Evolutionary conservation across 192 early-diverging fungal genomes (phyloP), one percentile per base, ranked within the genome.

Genomic region (Coemansia aciculifera): DNA sequence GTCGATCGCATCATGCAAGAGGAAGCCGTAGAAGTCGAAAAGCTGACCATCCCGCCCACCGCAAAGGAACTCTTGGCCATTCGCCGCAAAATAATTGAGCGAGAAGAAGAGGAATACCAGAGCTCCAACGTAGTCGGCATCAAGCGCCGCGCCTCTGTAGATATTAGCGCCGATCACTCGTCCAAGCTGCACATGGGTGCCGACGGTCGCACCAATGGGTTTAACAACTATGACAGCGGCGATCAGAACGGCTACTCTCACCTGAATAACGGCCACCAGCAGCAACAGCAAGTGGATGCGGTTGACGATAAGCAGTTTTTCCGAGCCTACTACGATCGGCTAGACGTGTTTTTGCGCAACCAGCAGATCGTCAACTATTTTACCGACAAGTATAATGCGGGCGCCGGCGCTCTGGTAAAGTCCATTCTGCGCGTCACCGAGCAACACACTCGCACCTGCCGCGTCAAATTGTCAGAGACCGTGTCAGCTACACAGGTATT

Each of bases 301-400:
- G 73, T 78, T 36, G 88, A 89, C 49, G 75, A 87, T 19, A 84
- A 86, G 38, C 78, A 87, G 38, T 88, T 75, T 56, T 92, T 92
- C 74, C 79, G 81, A 46, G 67, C 90, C 42, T 90, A 92, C 66
- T 86, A 77, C 70, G 89, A 90, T 9, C 81, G 85, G 38, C 89
- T 86, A 40, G 88, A 86, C 54, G 87, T 90, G 32, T 72, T 87
- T 19, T 84, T 90, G 73, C 87, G 91, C 63, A 90, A 90, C 67
- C 84, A 89, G 82, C 77, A 82, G 73, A 77, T 93, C 56, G 83
- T 87, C 21, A 84, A 86, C 29, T 74, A 85, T 62, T 89, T 86
- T 56, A 69, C 81, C 7, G 81, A 84, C 31, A 81, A 86, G 43
- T 82, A 89, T 74, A 93, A 91, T 71, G 68, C 79, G 15, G 86